Evolutionary conservation across 1,284 basidiomycete genomes (phyloP), one percentile per base, ranked within the genome.

Genomic region (Bjerkandera adusta): DNA sequence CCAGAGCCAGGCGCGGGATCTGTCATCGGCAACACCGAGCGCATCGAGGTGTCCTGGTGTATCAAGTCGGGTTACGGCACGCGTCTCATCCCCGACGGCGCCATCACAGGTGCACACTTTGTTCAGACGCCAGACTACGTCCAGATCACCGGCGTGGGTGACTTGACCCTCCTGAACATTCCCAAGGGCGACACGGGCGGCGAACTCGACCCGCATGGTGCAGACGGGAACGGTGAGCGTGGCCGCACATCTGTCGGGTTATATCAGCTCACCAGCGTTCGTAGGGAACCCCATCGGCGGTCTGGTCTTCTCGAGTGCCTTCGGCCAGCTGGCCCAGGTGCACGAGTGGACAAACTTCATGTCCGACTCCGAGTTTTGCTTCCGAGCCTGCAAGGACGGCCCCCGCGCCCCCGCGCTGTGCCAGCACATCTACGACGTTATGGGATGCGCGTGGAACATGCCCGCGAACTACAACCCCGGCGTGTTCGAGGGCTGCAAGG

Each of bases 301-400:
- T 5, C 68, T 88, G 24, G 83, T 89, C 18, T 89, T 89, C 64
- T 85, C 85, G 26, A 78, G 61, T 55, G 83, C 83, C 13, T 86
- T 87, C 65, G 80, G 84, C 26, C 60, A 69, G 39, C 56, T 78
- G n/a, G 54, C 74, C 52, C 72, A 85, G 57, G 66, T 83, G 35
- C 72, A 78, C 53, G 78, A 85, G 56, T 88, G 85, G 84, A 85
- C 81, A 45, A 81, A 82, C 62, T 84, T 82, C 58, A 68, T 86
- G 43, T 74, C 78, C 3, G 70, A 67, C 54, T 65, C 68, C 34
- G 63, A 77, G 53, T 91, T 89, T 68, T 90, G 87, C 65, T 77
- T 92, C 70, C 76, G 87, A 48, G 86, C 77, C 5, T 91, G 88
- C 64, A 79, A 75, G 47, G 73, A 73, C 35, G 83, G 79, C 13